Conservation (phyloP, 208 protist species). For the Leptomonas pyrrhocoris region DNA sequence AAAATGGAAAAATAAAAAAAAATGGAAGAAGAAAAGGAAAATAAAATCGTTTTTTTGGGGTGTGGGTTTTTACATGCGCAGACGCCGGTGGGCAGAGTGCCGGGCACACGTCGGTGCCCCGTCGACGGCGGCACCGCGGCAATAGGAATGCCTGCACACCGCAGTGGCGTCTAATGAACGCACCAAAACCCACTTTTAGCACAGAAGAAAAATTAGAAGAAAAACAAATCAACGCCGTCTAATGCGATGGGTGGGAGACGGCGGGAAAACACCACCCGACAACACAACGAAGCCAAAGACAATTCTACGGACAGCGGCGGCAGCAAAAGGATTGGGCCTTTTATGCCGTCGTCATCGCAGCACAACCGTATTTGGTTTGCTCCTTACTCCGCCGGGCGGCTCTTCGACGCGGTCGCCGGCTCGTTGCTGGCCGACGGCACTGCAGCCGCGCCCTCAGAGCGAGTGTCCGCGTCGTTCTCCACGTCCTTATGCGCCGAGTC, state of each 20-base stretch:
- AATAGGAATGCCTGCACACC: too few species aligned
- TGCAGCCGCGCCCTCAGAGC: slow-evolving; percentile 10
- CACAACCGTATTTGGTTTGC: not conserved
- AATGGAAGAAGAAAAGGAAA: not conserved
- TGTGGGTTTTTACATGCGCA: too few species aligned
- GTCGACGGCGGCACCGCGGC: too few species aligned
- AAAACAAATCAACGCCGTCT: not conserved
- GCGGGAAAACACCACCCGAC: not conserved
- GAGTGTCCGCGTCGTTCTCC: not conserved
- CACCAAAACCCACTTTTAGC: not conserved
- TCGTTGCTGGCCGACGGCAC: slow-evolving; percentile 9
- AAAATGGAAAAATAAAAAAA: slow-evolving; percentile 1
- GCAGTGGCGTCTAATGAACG: too few species aligned
- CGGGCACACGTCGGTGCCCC: too few species aligned
- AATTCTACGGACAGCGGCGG: too few species aligned
- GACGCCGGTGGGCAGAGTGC: too few species aligned
- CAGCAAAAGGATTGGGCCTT: too few species aligned
- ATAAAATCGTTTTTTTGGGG: not conserved
- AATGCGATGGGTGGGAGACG: not conserved
- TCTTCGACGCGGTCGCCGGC: not conserved
- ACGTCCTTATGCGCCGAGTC: not conserved
- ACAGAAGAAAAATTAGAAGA: not conserved
- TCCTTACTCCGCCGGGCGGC: not conserved
- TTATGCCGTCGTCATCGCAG: too few species aligned
- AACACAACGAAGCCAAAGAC: too few species aligned